Conservation (phyloP, 768 basidiomycete species). For the Paxillus ammoniavirescens region DNA sequence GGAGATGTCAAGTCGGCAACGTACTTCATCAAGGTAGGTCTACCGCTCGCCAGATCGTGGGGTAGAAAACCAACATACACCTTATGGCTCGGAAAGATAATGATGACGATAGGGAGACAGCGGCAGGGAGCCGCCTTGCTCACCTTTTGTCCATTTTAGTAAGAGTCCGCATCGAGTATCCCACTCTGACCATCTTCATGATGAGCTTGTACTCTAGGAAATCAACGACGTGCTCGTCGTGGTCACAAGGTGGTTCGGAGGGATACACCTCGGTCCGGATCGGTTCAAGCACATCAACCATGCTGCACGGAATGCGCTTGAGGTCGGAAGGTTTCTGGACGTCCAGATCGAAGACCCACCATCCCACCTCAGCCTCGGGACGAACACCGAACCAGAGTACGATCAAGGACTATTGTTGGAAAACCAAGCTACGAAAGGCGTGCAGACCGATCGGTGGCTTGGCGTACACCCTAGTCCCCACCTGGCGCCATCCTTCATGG, state of each 20-base stretch:
- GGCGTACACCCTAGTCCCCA: conserved; percentile 31
- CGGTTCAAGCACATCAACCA: conserved; percentile 94
- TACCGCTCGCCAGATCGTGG: background rate
- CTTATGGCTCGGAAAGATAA: conserved; percentile 56
- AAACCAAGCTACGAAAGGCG: conserved; percentile 57
- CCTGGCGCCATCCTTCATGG: conserved; percentile 32
- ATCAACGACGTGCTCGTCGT: conserved; percentile 83
- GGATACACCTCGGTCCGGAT: conserved; percentile 86
- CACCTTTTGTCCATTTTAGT: conserved; percentile 90
- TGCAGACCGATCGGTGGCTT: conserved; percentile 61
- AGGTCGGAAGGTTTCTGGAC: conserved; percentile 84
- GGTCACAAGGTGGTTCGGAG: conserved; percentile 93
- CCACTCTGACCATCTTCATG: background rate
- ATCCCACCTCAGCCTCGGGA: conserved; percentile 39
- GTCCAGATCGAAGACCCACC: conserved; percentile 31
- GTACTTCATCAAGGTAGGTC: conserved; percentile 71
- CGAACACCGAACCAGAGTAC: conserved; percentile 41
- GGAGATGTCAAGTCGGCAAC: conserved; percentile 68
- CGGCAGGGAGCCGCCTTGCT: conserved; percentile 86
- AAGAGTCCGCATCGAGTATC: conserved; percentile 16
- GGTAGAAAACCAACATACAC: background rate
- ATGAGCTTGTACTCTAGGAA: conserved; percentile 46
- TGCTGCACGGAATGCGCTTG: conserved; percentile 88
- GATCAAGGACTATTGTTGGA: conserved; percentile 27
- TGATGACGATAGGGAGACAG: conserved; percentile 92